Evolutionary conservation across 2,329 filamentous ascomycete species (phyloP).

Genomic region (Rutstroemia sp.): DNA sequence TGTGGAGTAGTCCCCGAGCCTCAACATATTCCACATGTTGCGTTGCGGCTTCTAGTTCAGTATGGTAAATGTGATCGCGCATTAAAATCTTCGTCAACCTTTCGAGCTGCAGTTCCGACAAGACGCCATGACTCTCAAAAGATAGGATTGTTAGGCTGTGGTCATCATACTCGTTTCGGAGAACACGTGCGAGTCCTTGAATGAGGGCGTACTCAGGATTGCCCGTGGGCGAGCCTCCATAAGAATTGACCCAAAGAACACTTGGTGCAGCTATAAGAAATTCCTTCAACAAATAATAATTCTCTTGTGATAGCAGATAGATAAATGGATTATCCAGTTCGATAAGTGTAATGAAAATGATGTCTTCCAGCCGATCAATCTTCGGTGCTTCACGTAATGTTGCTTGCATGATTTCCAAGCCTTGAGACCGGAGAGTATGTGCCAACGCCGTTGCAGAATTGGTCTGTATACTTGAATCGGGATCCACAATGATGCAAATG

Average conservation of each 20-base stretch:
- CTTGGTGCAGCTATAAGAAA: slow-evolving; percentile 10
- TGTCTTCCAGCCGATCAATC: background rate
- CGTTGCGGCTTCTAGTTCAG: background rate
- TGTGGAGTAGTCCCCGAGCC: background rate
- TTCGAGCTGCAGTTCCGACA: background rate
- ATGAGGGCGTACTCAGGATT: background rate
- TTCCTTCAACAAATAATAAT: background rate
- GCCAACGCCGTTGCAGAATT: background rate
- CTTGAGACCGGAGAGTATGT: background rate
- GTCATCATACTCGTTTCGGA: background rate
- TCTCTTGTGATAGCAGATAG: background rate
- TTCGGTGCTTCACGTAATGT: background rate
- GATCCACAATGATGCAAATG: background rate
- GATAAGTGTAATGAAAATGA: background rate
- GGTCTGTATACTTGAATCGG: background rate
- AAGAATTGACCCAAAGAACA: slow-evolving; percentile 41
- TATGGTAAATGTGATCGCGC: background rate
- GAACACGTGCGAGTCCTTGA: background rate
- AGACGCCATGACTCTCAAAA: background rate
- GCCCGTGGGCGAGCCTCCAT: slow-evolving; percentile 31
- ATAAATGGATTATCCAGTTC: slow-evolving; percentile 2
- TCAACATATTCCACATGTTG: background rate
- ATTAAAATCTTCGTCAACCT: background rate
- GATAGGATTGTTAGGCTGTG: background rate
- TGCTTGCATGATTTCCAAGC: background rate